These are phyloP conservation scores for Coemansia sp. DNA, from an alignment of 192 early-diverging fungal species.

Conservation along the genomic window DNA sequence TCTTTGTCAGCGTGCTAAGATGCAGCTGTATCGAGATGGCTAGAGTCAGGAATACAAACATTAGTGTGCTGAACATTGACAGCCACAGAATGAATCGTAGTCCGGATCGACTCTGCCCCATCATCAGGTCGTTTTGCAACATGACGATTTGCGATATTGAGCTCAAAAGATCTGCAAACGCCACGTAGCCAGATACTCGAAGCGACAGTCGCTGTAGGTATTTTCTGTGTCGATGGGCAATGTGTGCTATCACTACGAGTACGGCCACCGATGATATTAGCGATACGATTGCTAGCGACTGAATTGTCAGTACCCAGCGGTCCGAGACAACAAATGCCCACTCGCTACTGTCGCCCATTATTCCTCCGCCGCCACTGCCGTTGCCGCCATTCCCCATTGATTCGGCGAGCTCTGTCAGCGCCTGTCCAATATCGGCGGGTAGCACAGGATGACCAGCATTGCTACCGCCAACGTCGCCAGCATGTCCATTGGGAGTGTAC, in stretches of 20 bases:
- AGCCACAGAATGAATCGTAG: constrained; percentile 45
- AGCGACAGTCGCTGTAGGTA: constrained; percentile 41
- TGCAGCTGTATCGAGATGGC: constrained; percentile 42
- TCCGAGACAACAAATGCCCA: constrained; percentile 40
- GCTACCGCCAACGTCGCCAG: neutral
- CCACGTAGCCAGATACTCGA: constrained; percentile 36
- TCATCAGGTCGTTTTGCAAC: constrained; percentile 41
- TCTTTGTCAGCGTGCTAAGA: constrained; percentile 43
- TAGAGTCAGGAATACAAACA: constrained; percentile 37
- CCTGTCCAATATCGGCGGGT: neutral
- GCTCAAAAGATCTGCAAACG: constrained; percentile 17
- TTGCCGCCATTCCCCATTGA: neutral
- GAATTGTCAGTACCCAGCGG: constrained; percentile 24
- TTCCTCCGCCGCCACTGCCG: neutral
- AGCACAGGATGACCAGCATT: neutral
- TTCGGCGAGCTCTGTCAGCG: neutral
- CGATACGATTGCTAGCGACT: constrained; percentile 30
- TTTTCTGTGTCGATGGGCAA: constrained; percentile 16
- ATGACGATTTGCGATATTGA: constrained; percentile 21
- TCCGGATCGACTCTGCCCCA: constrained; percentile 1
- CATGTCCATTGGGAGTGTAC: neutral
- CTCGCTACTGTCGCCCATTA: constrained; percentile 5
- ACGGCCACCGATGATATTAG: constrained; percentile 26
- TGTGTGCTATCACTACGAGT: constrained; percentile 2
- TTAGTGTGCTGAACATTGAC: constrained; percentile 27